These are phyloP conservation scores for Tritrichomonas musculus DNA, from an alignment of 208 protist species.

Conservation along the genomic window DNA sequence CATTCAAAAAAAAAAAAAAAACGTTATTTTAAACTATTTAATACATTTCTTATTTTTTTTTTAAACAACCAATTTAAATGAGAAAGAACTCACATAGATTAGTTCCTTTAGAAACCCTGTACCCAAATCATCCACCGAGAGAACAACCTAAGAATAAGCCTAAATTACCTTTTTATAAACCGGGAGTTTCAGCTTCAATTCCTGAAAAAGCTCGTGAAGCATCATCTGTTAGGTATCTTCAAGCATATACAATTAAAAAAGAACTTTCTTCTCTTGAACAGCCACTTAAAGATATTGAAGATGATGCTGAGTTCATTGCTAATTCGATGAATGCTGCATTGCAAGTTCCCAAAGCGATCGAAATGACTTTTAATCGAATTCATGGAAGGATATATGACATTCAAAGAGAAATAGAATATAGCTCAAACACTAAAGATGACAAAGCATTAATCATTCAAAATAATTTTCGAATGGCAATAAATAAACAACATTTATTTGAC, in stretches of 20 bases:
- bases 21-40: no score
- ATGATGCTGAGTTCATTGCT: conserved; percentile 8
- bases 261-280: not conserved
- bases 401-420: conserved; percentile 16
- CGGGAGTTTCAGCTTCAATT: not conserved
- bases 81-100: not conserved
- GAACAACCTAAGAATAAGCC: not conserved
- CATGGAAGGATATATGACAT: conserved; percentile 18
- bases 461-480: not conserved
- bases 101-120: not conserved
- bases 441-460: not conserved
- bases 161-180: not conserved
- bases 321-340: not conserved
- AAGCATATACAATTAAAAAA: not conserved
- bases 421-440: not conserved
- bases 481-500: not conserved
- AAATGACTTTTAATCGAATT: conserved; percentile 28
- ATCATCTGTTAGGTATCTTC: not conserved
- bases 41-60: no score
- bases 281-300: not conserved
- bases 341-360: conserved; percentile 2
- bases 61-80: no score
- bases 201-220: not conserved
- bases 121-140: not conserved
- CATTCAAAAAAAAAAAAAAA: no score